Base-by-base conservation (phyloP, 177 flowering plant species). In the Vitis hybrid region DNA sequence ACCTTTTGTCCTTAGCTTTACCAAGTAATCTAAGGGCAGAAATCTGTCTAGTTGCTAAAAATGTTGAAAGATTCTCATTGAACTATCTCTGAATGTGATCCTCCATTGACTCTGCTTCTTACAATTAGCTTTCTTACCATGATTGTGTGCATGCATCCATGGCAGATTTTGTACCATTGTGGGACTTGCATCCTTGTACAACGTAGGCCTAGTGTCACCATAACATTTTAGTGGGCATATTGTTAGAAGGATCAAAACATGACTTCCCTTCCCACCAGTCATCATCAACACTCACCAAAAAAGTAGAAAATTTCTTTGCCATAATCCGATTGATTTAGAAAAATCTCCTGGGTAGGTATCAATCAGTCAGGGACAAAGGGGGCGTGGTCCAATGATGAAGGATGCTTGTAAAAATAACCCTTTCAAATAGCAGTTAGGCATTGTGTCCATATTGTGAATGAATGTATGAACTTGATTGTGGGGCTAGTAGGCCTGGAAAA, bases 341-440 rank as follows among this genome's bases (percentile, higher is more conserved):
- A 67, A 40, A 30, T 55, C 56, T 52, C 11, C 2, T 10, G 13
- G 61, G 56, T 30, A 55, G 52, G 32, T 40, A 55, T 67, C 5
- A 5, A 67, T 56, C 13, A 65, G 40, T 32, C 46, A n/a, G 69
- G 50, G 51, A 40, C 46, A 40, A 40, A 40, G 6, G 8, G 46
- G 46, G 46, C 7, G 30, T 15, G 51, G 69, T 32, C 60, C 69
- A 66, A 66, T 54, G 14, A 27, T 54, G 13, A 48, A 48, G 6
- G 63, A 58, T 68, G 70, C 63, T 58, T 2, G 46, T 30, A 9
- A 66, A 4, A 67, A 56, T 56, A 30, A 55, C 62, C 12, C 46
- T 2, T 15, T 66, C 70, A 67, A 2, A 1, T 62, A 18, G 30
- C 62, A 56, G 52, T 17, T n/a, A 8, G 58, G 19, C 32, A 3